These are phyloP conservation scores for Cucumis variabilis DNA, from an alignment of 331 rosid genomes.

Conservation along the genomic window DNA sequence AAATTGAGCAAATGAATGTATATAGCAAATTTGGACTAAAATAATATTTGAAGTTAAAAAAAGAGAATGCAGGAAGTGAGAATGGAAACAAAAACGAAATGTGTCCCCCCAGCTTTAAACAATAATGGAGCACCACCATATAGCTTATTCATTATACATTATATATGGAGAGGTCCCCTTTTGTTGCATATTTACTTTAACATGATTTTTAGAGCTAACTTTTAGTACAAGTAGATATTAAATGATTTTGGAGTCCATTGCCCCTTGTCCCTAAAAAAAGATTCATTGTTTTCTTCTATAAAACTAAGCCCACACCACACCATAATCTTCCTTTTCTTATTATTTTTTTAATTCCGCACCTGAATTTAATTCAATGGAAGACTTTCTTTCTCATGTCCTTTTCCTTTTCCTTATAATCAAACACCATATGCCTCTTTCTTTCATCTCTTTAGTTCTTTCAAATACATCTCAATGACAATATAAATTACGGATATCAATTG, in stretches of 20 bases:
- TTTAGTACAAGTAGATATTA: background rate
- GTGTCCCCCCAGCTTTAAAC: background rate
- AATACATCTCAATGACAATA: too few relatives aligned
- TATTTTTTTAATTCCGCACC: background rate
- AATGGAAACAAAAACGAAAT: constrained; percentile 26
- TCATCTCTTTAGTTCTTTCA: background rate
- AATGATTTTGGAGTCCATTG: constrained; percentile 15
- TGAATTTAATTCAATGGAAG: constrained; percentile 17
- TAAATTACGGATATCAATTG: background rate
- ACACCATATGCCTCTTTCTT: background rate
- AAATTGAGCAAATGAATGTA: too few relatives aligned
- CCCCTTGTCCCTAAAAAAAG: constrained; percentile 30
- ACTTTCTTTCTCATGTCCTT: background rate
- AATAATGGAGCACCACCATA: background rate
- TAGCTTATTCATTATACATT: background rate
- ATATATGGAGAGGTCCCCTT: constrained; percentile 16
- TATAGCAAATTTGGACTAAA: too few relatives aligned
- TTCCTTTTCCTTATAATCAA: background rate
- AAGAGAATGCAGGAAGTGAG: background rate
- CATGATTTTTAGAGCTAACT: background rate
- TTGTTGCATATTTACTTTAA: background rate
- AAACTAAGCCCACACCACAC: constrained; percentile 3
- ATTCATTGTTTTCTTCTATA: constrained; percentile 30
- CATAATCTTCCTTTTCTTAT: background rate
- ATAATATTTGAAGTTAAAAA: too few relatives aligned